phyloP scores from a whole-genome alignment of 208 protist species.

The Crithidia mellificae region DNA sequence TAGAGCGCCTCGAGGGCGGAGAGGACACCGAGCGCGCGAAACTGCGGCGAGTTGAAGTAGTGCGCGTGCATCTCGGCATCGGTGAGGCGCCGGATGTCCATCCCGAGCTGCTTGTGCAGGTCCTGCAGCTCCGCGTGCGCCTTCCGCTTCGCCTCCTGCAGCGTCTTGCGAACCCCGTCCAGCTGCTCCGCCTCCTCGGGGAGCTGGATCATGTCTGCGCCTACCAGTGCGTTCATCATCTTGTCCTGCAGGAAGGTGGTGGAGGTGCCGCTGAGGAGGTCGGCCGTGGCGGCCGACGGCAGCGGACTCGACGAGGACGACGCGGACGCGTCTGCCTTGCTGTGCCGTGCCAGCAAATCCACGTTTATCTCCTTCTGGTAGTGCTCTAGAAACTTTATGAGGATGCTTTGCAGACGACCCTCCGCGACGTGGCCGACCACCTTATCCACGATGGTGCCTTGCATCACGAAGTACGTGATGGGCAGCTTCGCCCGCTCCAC shows the following conservation, averaged over 20 bases:
- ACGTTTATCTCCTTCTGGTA: slow-evolving; percentile 88
- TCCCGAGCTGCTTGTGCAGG: slow-evolving; percentile 64
- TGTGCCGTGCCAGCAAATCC: slow-evolving; percentile 57
- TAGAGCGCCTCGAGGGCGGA: slow-evolving; percentile 76
- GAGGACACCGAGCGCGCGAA: slow-evolving; percentile 53
- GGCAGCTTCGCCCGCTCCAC: slow-evolving; percentile 84
- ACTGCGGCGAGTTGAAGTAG: slow-evolving; percentile 78
- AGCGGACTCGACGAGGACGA: slow-evolving; percentile 33
- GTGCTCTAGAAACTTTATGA: slow-evolving; percentile 84
- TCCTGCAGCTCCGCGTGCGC: slow-evolving; percentile 70
- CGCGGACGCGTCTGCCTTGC: slow-evolving; percentile 1
- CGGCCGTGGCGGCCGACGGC: slow-evolving; percentile 63
- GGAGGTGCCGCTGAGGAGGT: slow-evolving; percentile 70
- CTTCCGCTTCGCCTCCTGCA: slow-evolving; percentile 87
- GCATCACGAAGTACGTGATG: slow-evolving; percentile 89
- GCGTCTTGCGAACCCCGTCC: slow-evolving; percentile 69
- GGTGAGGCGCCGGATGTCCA: slow-evolving; percentile 70
- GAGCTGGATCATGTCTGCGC: slow-evolving; percentile 73
- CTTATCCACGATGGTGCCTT: slow-evolving; percentile 88
- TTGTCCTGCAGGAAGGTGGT: slow-evolving; percentile 77
- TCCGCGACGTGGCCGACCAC: slow-evolving; percentile 60
- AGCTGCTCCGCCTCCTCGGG: slow-evolving; percentile 78
- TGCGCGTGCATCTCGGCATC: slow-evolving; percentile 59
- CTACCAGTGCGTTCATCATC: slow-evolving; percentile 69
- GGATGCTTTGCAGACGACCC: slow-evolving; percentile 64